Percentiles rank a stretch among this genome's conserved stretches.
phyloP scores from a whole-genome alignment of 139 green algal species.

The Picochlorum sp. region DNA sequence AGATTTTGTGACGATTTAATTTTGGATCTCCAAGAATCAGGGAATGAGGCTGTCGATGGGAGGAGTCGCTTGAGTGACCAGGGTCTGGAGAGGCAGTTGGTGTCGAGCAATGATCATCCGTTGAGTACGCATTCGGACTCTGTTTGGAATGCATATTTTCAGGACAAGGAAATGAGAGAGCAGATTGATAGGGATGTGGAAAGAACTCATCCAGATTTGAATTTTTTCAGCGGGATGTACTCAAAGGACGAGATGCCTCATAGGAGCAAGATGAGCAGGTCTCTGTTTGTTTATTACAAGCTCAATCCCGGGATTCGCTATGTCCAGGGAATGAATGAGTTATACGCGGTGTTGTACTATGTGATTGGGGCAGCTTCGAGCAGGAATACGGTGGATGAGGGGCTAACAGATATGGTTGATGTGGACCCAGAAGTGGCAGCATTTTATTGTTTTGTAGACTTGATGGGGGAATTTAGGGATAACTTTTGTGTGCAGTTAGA shows the following conservation, averaged over 20 bases:
- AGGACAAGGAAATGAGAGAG: constrained; percentile 30
- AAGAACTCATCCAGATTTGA: constrained; percentile 89
- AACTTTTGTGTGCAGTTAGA: constrained; percentile 89
- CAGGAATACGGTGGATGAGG: constrained; percentile 14
- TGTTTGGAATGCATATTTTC: constrained; percentile 69
- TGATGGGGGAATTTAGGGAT: constrained; percentile 80
- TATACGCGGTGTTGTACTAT: constrained; percentile 86
- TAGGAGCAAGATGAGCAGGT: constrained; percentile 46
- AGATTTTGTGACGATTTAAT: constrained; percentile 83
- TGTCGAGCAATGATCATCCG: constrained; percentile 86
- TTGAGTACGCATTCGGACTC: constrained; percentile 48
- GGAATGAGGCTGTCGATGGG: constrained; percentile 6
- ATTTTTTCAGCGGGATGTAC: constrained; percentile 82
- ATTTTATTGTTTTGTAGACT: constrained; percentile 87
- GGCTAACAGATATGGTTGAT: neutral
- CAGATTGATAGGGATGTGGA: constrained; percentile 91
- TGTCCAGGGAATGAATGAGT: constrained; percentile 98
- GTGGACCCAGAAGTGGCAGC: constrained; percentile 74
- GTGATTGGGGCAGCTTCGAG: constrained; percentile 40
- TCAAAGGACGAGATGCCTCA: constrained; percentile 11
- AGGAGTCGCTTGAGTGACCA: no score
- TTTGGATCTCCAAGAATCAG: constrained; percentile 52
- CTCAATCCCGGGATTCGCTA: constrained; percentile 92
- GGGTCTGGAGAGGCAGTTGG: no score
- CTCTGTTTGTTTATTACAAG: constrained; percentile 95